Evolutionary conservation across 2,329 filamentous ascomycete species (phyloP), one percentile per base, ranked within the genome.

Genomic region (Thyridium curvatum): DNA sequence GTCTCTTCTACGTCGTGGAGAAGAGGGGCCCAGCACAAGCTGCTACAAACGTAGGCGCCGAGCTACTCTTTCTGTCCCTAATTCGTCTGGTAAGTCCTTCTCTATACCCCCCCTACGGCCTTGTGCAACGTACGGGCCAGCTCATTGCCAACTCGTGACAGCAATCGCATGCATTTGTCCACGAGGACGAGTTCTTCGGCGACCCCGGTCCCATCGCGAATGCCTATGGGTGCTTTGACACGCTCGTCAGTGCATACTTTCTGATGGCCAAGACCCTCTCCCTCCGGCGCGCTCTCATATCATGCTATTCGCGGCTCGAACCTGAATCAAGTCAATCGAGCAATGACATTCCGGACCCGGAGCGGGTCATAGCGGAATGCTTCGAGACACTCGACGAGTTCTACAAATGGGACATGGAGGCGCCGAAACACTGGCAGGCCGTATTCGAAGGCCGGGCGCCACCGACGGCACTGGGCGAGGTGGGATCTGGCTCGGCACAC

Each of bases 131-230:
- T n/a, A n/a, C n/a, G n/a, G n/a, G n/a, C n/a, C n/a, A n/a, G n/a
- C 21, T 26, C 21, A 26, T 10, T 6, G 21, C 10, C 21, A 26
- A 10, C 10, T 6, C 10, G 6, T 26, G 21, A 26, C 10, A 60
- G 58, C 57, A 60, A 53, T 46, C 58, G 4, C 56, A 59, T 35
- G 55, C 54, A 2, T 60, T 60, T 35, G 10, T 60, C 1, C 49
- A 55, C 12, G 46, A 53, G 7, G 55, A 60, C 28, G 53, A 52
- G 30, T 50, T 35, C 0, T 60, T 60, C 30, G 52, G 42, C 12
- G 55, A 60, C 16, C 55, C 56, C 1, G 55, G 56, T 2, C 48
- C 51, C 8, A 53, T 59, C 26, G 49, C 51, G 4, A 51, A 49
- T 0, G 39, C 53, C 7, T 47, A 56, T 32, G 55, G 54, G 3